phyloP scores from a whole-genome alignment of 345 rosid species.

The Linum trigynum region DNA sequence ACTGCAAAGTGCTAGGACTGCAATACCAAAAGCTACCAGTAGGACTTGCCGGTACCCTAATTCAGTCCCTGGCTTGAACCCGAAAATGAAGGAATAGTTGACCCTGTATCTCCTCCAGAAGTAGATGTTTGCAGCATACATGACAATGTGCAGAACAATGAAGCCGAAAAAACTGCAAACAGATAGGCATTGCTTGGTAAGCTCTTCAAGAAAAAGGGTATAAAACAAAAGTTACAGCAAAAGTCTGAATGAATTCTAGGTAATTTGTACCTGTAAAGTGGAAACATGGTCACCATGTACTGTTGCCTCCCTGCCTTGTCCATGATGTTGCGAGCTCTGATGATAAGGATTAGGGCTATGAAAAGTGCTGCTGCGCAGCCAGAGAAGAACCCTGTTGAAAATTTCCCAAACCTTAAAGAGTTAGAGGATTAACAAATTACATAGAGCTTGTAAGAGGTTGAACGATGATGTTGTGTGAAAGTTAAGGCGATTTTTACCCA shows the following conservation, averaged over 20 bases:
- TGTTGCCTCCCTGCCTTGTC: conserved; percentile 31
- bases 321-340: conserved; percentile 44
- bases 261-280: conserved; percentile 48
- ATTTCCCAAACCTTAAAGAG: background rate
- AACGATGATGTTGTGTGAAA: background rate
- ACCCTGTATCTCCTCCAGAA: conserved; percentile 60
- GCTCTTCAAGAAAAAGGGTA: background rate
- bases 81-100: conserved; percentile 65
- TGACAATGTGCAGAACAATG: conserved; percentile 54
- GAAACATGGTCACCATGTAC: conserved; percentile 74
- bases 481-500: conserved; percentile 32
- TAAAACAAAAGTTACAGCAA: background rate
- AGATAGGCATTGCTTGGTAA: background rate
- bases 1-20: conserved; percentile 43
- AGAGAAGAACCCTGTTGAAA: conserved; percentile 42
- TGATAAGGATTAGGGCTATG: conserved; percentile 35
- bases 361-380: conserved; percentile 62
- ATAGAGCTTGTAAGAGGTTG: too few species aligned
- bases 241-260: too few species aligned
- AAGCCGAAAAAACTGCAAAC: conserved; percentile 54
- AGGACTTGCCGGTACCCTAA: conserved; percentile 60
- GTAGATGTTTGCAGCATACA: conserved; percentile 54
- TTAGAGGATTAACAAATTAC: too few species aligned
- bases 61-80: conserved; percentile 67
- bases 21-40: conserved; percentile 40